These are phyloP conservation scores for Trematosphaeria pertusa DNA, from an alignment of 2,329 filamentous ascomycete genomes.

Conservation along the genomic window DNA sequence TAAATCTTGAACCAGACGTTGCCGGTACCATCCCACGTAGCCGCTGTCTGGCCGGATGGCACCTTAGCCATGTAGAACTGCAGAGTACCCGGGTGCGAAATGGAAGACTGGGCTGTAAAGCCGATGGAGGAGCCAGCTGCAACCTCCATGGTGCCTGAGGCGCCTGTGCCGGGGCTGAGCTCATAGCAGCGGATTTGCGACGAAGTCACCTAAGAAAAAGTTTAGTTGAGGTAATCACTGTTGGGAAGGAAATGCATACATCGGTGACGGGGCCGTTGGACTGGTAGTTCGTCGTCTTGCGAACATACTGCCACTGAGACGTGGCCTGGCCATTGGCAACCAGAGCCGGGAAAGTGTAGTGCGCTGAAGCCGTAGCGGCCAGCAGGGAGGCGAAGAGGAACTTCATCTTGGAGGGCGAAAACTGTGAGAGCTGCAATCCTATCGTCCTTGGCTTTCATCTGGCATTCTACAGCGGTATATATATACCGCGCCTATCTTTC, in stretches of 20 bases:
- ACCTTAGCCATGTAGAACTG: constrained; percentile 50
- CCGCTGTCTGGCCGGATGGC: constrained; percentile 34
- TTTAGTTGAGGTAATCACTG: background rate
- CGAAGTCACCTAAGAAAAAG: constrained; percentile 20
- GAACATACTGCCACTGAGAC: constrained; percentile 38
- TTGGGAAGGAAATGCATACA: constrained; percentile 7
- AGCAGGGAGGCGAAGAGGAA: constrained; percentile 30
- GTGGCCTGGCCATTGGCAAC: constrained; percentile 18
- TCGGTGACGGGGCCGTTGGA: constrained; percentile 39
- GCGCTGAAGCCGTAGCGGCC: constrained; percentile 33
- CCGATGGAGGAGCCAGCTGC: constrained; percentile 39
- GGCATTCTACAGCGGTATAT: background rate
- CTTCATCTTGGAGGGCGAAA: constrained; percentile 31
- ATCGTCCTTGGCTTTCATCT: background rate
- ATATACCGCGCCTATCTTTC: background rate
- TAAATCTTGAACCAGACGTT: constrained; percentile 49
- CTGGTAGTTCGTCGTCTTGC: constrained; percentile 41
- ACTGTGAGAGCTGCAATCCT: background rate
- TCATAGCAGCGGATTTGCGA: constrained; percentile 45
- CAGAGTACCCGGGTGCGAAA: constrained; percentile 45
- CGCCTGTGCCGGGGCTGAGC: constrained; percentile 24
- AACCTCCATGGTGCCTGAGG: constrained; percentile 27
- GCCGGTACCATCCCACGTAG: constrained; percentile 40
- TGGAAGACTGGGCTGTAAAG: constrained; percentile 40
- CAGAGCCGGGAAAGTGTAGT: constrained; percentile 39